Evolutionary conservation across 805 yeast species (phyloP), one percentile per base, ranked within the genome.

Genomic region (Middelhovenomyces tepae): DNA sequence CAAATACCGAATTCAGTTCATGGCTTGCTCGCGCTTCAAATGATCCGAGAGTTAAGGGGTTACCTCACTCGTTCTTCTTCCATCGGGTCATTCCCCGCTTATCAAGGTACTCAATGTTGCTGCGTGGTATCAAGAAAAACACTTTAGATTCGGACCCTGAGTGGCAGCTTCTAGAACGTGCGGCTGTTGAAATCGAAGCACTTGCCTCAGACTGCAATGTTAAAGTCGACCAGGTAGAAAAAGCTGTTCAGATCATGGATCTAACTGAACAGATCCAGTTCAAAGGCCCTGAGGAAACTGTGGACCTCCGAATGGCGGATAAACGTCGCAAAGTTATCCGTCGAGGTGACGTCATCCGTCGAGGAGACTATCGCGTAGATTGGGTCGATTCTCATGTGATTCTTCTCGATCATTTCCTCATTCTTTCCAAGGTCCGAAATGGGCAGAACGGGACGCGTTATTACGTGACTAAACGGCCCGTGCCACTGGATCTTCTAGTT

Each of bases 351-450:
- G 67, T 80, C 11, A 46, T 60, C 2, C 64, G 78, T 35, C 73
- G 77, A 38, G 74, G 83, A 9, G 91, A 79, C 31, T 59, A 75
- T 46, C 71, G 75, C 61, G 59, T 75, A 19, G 78, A 76, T 24
- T 65, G 80, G 24, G 57, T 62, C 5, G 60, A 67, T 0, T 56
- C 62, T 1, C 64, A 71, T 42, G 46, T 80, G 16, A 71, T 82
- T 13, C 56, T 84, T 18, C 56, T 84, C 33, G 94, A 84, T 49
- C 81, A 84, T 47, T 81, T 66, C 45, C 55, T 84, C 27, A 50
- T 61, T 2, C 37, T 62, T 16, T 51, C 64, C 5, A 60, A 60
- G 32, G 42, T 46, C 7, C 43, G 57, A 3, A 59, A 57, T 20
- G 63, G 58, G 2, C 40, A 38, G 34, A 47, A 48, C 22, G 42